Percentiles rank a stretch among this genome's conserved stretches.
phyloP scores from a whole-genome alignment of 345 rosid species.

The Jatropha curcas region DNA sequence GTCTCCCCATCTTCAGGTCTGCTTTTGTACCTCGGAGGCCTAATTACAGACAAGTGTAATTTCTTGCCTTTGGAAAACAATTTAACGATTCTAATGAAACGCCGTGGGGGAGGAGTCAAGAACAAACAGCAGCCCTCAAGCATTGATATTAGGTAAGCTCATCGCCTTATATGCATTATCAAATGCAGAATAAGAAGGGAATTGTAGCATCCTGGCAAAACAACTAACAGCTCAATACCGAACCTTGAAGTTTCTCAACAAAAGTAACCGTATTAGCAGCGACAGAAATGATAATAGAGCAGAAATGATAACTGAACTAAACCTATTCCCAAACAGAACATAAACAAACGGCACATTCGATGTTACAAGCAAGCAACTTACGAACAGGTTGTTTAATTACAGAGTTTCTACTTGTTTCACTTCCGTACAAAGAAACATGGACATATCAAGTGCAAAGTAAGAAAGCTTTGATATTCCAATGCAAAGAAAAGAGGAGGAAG shows the following conservation, averaged over 20 bases:
- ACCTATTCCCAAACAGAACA: background rate
- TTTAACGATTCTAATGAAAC: too few species aligned
- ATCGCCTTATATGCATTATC: conserved; percentile 43
- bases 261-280: background rate
- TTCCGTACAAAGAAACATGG: too few species aligned
- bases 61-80: too few species aligned
- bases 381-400: background rate
- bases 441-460: background rate
- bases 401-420: background rate
- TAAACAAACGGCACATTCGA: background rate
- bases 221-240: background rate
- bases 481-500: too few species aligned
- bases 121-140: too few species aligned
- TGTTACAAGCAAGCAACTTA: background rate
- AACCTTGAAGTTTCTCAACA: too few species aligned
- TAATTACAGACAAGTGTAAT: too few species aligned
- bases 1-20: too few species aligned
- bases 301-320: background rate
- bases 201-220: conserved; percentile 56
- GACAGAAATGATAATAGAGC: background rate
- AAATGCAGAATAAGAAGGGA: conserved; percentile 43
- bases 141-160: too few species aligned
- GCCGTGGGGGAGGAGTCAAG: too few species aligned
- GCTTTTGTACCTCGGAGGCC: too few species aligned
- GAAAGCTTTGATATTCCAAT: background rate